A percentile compares a stretch with the other conserved stretches of the same genome.
These are phyloP conservation scores for Acer negundo DNA, from an alignment of 345 rosid genomes.

Conservation along the genomic window DNA sequence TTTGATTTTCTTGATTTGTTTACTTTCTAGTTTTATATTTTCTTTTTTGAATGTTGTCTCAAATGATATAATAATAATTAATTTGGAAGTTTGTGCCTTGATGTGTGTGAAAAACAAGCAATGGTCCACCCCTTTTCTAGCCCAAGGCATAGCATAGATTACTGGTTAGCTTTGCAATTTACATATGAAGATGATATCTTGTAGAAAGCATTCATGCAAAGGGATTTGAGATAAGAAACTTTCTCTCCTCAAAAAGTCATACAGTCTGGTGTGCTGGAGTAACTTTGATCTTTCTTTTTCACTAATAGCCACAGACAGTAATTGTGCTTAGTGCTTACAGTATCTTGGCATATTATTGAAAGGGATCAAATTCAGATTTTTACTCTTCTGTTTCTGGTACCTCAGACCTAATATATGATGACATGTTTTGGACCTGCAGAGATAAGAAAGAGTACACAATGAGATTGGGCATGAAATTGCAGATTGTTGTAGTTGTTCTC, in stretches of 20 bases:
- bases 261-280: constrained; percentile 6
- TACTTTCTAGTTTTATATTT: constrained; percentile 13
- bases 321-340: background rate
- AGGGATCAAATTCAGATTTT: background rate
- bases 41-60: constrained; percentile 5
- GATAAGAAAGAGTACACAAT: background rate
- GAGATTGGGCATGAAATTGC: background rate
- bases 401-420: background rate
- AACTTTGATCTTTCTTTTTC: background rate
- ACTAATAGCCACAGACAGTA: background rate
- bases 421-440: background rate
- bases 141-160: background rate
- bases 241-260: background rate
- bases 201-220: background rate
- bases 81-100: background rate
- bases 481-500: background rate
- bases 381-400: background rate
- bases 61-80: background rate
- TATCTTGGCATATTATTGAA: background rate
- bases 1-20: background rate
- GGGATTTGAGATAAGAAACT: background rate
- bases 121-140: too few relatives aligned
- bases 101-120: background rate
- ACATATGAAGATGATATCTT: background rate
- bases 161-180: constrained; percentile 7